These are phyloP conservation scores for Boletus tylopilopsis DNA, from an alignment of 768 basidiomycete genomes.

Conservation along the genomic window DNA sequence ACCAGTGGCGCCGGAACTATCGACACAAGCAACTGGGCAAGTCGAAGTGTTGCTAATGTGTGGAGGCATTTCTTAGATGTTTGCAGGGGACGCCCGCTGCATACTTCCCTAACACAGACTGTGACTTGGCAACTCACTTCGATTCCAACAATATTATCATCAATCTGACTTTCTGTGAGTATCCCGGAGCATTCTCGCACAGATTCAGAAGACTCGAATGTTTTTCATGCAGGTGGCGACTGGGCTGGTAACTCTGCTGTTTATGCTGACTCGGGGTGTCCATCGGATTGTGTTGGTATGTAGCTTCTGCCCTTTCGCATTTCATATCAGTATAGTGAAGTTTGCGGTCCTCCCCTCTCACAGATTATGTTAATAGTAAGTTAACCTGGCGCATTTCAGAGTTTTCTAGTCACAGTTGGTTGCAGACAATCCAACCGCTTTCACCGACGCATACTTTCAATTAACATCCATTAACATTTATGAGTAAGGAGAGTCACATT, in stretches of 20 bases:
- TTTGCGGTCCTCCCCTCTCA: neutral
- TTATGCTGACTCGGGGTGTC: conserved; percentile 30
- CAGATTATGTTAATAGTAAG: conserved; percentile 29
- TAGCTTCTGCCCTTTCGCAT: neutral
- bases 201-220: neutral
- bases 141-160: conserved; percentile 32
- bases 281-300: conserved; percentile 29
- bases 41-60: neutral
- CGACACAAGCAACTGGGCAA: conserved; percentile 25
- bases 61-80: too few relatives aligned
- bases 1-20: conserved; percentile 16
- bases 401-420: neutral
- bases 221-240: conserved; percentile 23
- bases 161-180: conserved; percentile 33
- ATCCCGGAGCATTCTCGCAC: too few relatives aligned
- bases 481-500: too few relatives aligned
- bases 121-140: conserved; percentile 37
- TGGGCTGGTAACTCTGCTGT: conserved; percentile 27
- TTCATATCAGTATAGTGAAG: neutral
- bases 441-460: conserved; percentile 40
- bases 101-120: conserved; percentile 37
- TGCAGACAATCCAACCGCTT: conserved; percentile 37
- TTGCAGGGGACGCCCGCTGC: conserved; percentile 33
- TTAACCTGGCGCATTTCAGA: neutral
- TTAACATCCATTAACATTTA: conserved; percentile 39